Percentiles rank a stretch among this genome's conserved stretches.
Evolutionary conservation across 768 basidiomycete species (phyloP).

Genomic region (Coprinopsis sp.): DNA sequence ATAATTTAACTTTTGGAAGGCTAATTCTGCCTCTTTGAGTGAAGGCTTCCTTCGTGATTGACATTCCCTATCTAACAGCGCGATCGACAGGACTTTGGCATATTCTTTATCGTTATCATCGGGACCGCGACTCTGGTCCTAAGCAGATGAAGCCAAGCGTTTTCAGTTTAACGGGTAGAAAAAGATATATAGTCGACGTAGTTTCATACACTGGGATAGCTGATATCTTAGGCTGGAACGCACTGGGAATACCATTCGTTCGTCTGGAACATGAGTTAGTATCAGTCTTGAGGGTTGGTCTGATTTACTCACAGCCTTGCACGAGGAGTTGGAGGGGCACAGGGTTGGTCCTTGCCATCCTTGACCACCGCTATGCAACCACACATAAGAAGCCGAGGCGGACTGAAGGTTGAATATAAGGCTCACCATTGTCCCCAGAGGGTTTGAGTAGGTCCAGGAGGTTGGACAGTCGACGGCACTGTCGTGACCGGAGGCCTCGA

Average conservation of each 20-base stretch:
- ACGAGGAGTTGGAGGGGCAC: background rate
- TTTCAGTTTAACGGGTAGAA: no score
- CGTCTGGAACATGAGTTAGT: background rate
- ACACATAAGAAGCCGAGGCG: background rate
- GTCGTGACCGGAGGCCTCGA: background rate
- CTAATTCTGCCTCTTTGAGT: no score
- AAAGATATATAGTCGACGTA: no score
- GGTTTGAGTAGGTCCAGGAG: background rate
- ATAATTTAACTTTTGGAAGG: no score
- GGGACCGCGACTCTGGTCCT: no score
- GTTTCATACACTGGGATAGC: no score
- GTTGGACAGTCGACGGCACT: background rate
- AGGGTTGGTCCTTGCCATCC: slow-evolving; percentile 3
- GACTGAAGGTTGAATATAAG: background rate
- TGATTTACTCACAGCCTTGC: background rate
- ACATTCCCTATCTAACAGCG: no score
- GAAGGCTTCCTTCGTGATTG: no score
- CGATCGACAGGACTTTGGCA: no score
- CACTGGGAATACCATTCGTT: slow-evolving; percentile 4
- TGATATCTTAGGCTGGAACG: background rate
- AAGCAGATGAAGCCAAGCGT: no score
- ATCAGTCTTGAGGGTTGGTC: background rate
- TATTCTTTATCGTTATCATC: no score
- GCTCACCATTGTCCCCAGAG: slow-evolving; percentile 4
- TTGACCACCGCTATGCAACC: background rate